These are phyloP conservation scores for Flaveria sonorensis DNA, from an alignment of 129 eudicot species.

Conservation along the genomic window DNA sequence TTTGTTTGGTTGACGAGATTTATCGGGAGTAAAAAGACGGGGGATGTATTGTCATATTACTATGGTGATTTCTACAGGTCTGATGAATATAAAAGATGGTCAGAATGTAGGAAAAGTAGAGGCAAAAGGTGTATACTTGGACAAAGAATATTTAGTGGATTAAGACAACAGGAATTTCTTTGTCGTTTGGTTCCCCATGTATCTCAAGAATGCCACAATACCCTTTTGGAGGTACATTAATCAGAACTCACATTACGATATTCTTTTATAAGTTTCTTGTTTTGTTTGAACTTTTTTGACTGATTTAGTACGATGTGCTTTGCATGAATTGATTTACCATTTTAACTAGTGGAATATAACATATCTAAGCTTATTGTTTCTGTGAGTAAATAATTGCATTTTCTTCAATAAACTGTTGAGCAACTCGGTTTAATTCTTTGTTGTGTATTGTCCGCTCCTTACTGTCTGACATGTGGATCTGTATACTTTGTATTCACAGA, in stretches of 20 bases:
- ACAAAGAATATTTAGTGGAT: slow-evolving; percentile 56
- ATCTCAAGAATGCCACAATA: slow-evolving; percentile 47
- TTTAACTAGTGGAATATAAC: background rate
- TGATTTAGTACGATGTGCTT: background rate
- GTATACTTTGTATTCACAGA: background rate
- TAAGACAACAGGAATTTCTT: slow-evolving; percentile 63
- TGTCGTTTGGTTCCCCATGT: slow-evolving; percentile 49
- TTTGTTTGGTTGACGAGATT: slow-evolving; percentile 52
- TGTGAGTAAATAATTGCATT: background rate
- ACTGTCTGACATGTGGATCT: background rate
- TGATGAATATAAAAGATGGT: slow-evolving; percentile 55
- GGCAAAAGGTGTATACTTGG: slow-evolving; percentile 53
- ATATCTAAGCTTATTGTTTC: background rate
- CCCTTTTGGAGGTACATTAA: slow-evolving; percentile 57
- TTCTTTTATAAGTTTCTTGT: background rate
- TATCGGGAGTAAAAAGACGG: slow-evolving; percentile 57
- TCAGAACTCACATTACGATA: background rate
- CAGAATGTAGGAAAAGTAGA: slow-evolving; percentile 53
- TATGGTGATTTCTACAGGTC: slow-evolving; percentile 57
- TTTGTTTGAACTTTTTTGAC: background rate
- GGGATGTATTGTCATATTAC: slow-evolving; percentile 53
- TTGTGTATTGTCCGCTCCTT: background rate
- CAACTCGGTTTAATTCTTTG: background rate
- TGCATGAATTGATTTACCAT: background rate
- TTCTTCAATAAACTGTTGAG: background rate